phyloP scores from a whole-genome alignment of 441 rosid genomes.

The California macrophylla region DNA sequence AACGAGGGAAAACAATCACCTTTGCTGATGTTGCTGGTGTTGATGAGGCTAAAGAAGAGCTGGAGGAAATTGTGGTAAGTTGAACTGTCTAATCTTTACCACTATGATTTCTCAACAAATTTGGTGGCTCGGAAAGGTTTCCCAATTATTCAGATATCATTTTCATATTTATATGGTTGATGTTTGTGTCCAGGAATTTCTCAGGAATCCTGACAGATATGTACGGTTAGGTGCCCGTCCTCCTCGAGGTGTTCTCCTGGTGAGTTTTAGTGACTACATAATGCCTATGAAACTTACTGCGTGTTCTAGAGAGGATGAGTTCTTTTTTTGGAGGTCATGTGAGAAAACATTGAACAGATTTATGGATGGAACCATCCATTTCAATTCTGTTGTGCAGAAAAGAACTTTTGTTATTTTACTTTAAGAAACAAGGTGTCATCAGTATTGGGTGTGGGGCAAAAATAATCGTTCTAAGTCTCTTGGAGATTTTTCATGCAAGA shows the following conservation, averaged over 20 bases:
- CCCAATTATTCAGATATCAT: conserved; percentile 18
- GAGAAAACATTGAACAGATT: neutral
- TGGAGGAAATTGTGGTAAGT: conserved; percentile 91
- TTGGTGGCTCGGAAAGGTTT: conserved; percentile 8
- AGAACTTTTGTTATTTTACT: neutral
- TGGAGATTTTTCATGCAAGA: neutral
- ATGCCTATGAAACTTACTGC: neutral
- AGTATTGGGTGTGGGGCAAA: neutral
- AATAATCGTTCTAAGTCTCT: neutral
- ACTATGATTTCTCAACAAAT: conserved; percentile 3
- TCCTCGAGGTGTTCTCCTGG: conserved; percentile 96
- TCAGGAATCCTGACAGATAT: conserved; percentile 83
- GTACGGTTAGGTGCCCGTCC: conserved; percentile 90
- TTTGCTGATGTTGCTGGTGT: conserved; percentile 98
- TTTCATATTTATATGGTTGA: conserved; percentile 12
- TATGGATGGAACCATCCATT: neutral
- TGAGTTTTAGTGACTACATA: conserved; percentile 29
- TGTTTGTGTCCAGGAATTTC: conserved; percentile 66
- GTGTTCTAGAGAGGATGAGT: neutral
- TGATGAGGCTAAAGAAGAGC: conserved; percentile 99
- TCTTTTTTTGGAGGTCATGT: neutral
- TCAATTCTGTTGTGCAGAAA: neutral
- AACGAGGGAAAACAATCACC: conserved; percentile 64
- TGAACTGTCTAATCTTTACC: conserved; percentile 13
- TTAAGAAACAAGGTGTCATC: neutral